Percentiles rank a stretch among this genome's conserved stretches.
These are phyloP conservation scores for Aspergillus incahuasiensis DNA, from an alignment of 495 filamentous ascomycete species.

Conservation along the genomic window DNA sequence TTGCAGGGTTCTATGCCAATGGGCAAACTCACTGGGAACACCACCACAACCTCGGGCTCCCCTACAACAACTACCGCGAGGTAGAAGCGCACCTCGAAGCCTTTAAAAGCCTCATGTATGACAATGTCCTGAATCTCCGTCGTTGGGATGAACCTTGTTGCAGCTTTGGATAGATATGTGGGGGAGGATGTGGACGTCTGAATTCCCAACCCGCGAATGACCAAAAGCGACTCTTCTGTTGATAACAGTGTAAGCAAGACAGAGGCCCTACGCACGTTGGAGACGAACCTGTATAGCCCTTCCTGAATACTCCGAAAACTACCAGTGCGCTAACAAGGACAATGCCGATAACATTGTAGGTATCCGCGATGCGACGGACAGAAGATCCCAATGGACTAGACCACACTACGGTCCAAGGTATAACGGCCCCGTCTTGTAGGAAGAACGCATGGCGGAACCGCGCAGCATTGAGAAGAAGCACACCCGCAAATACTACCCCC, in stretches of 20 bases:
- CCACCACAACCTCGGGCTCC: conserved; percentile 82
- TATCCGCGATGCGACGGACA: conserved; percentile 33
- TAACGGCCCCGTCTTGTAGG: conserved; percentile 17
- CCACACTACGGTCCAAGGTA: conserved; percentile 33
- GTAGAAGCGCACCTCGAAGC: conserved; percentile 88
- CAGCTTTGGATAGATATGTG: conserved; percentile 58
- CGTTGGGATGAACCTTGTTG: conserved; percentile 89
- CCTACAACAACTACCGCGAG: conserved; percentile 87
- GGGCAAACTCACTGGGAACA: conserved; percentile 65
- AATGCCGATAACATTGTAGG: conserved; percentile 29
- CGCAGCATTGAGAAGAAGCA: conserved; percentile 38
- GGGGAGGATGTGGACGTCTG: conserved; percentile 72
- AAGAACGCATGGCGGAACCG: conserved; percentile 31
- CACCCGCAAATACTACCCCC: conserved; percentile 35
- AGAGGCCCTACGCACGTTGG: neutral
- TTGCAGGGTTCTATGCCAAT: neutral
- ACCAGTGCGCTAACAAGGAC: conserved; percentile 27
- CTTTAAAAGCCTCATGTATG: conserved; percentile 91
- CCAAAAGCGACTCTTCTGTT: conserved; percentile 78
- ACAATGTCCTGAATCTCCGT: conserved; percentile 86
- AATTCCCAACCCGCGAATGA: conserved; percentile 84
- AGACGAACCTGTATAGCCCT: conserved; percentile 45
- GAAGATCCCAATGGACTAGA: conserved; percentile 25
- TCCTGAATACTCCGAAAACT: conserved; percentile 46
- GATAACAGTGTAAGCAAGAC: conserved; percentile 18